A percentile compares a stretch with the other conserved stretches of the same genome.
Conservation (phyloP, 1,284 basidiomycete species). For the Ustilago cynodontis region DNA sequence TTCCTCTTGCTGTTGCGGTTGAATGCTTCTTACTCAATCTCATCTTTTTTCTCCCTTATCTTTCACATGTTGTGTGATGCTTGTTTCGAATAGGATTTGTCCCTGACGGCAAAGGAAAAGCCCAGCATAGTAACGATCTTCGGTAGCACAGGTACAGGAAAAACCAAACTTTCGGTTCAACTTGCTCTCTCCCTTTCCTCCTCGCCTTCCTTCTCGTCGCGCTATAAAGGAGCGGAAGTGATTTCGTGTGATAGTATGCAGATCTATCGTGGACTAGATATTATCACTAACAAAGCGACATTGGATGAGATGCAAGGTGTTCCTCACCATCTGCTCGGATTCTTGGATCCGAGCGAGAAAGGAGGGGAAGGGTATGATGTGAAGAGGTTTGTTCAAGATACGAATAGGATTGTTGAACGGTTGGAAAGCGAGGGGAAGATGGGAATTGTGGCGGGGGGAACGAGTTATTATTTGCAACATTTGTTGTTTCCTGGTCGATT, state of each 20-base stretch:
- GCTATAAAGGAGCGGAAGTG: slow-evolving; percentile 72
- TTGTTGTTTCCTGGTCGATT: slow-evolving; percentile 73
- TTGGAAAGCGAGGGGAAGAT: slow-evolving; percentile 71
- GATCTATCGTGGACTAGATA: slow-evolving; percentile 90
- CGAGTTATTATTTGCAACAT: slow-evolving; percentile 97
- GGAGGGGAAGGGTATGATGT: slow-evolving; percentile 74
- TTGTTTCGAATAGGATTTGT: slow-evolving; percentile 18
- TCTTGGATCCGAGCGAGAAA: slow-evolving; percentile 85
- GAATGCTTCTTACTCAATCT: slow-evolving; percentile 11
- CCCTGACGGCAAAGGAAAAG: neutral
- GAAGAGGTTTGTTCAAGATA: slow-evolving; percentile 69
- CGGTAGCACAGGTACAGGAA: slow-evolving; percentile 96
- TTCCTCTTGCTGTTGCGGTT: neutral
- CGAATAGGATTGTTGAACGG: slow-evolving; percentile 44
- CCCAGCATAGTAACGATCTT: slow-evolving; percentile 78
- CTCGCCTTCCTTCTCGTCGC: slow-evolving; percentile 1
- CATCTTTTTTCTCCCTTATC: neutral
- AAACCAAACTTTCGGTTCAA: slow-evolving; percentile 91
- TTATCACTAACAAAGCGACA: slow-evolving; percentile 95
- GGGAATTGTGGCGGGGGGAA: slow-evolving; percentile 93
- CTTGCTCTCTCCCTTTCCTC: slow-evolving; percentile 76
- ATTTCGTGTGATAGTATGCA: slow-evolving; percentile 99
- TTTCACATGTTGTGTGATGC: neutral
- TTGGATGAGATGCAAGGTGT: slow-evolving; percentile 81
- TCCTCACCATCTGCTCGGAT: slow-evolving; percentile 88